Conservation (phyloP, 2,329 filamentous ascomycete species). For the Dendryphion nanum region DNA sequence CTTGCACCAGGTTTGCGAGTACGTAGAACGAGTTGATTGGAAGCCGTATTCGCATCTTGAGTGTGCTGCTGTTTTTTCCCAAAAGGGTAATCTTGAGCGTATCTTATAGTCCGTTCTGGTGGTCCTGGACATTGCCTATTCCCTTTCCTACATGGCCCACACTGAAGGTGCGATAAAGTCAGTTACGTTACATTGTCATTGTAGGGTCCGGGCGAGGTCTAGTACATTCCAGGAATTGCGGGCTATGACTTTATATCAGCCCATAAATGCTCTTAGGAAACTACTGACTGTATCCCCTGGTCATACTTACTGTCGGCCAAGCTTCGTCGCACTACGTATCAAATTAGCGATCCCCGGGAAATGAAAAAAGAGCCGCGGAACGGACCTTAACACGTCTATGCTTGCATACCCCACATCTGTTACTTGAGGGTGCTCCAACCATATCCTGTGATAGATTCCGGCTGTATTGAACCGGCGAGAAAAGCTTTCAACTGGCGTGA, state of each 20-base stretch:
- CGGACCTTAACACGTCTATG: slow-evolving; percentile 7
- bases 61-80: background rate
- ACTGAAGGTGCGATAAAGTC: no score
- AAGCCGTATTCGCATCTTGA: background rate
- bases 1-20: no score
- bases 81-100: slow-evolving; percentile 1
- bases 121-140: slow-evolving; percentile 6
- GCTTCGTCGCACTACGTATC: slow-evolving; percentile 9
- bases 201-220: no score
- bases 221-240: no score
- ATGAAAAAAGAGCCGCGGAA: background rate
- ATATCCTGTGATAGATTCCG: no score
- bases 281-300: no score
- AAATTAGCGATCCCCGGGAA: background rate
- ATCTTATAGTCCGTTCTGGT: slow-evolving; percentile 2
- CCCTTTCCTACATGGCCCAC: slow-evolving; percentile 5
- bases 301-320: slow-evolving; percentile 9
- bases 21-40: no score
- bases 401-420: slow-evolving; percentile 8
- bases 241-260: no score
- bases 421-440: slow-evolving; percentile 5
- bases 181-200: no score
- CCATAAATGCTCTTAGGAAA: no score
- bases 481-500: no score
- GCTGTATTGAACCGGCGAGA: no score